Conservation (phyloP, 1,284 basidiomycete genomes). For the Volvariella volvacea region DNA sequence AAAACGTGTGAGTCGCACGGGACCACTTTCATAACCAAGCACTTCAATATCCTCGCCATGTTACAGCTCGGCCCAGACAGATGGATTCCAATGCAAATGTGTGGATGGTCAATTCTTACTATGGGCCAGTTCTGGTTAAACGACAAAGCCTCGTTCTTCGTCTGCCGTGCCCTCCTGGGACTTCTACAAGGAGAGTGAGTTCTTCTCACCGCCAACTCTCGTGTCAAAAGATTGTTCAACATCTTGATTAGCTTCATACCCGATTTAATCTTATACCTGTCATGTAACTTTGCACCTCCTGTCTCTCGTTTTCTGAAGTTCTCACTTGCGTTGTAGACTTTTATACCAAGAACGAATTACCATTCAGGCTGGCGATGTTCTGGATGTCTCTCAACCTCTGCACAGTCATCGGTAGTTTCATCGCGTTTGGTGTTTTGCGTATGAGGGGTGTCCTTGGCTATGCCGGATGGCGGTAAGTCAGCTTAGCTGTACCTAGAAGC, state of each 20-base stretch:
- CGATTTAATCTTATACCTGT: slow-evolving; percentile 60
- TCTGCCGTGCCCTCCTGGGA: slow-evolving; percentile 27
- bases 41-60: not conserved
- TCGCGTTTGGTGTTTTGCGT: slow-evolving; percentile 58
- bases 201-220: no score
- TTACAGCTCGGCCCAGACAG: slow-evolving; percentile 45
- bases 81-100: slow-evolving; percentile 63
- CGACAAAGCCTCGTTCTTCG: slow-evolving; percentile 49
- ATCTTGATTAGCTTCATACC: slow-evolving; percentile 50
- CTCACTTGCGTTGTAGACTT: slow-evolving; percentile 34
- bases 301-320: not conserved
- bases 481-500: not conserved
- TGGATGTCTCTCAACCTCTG: slow-evolving; percentile 58
- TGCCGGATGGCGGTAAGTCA: slow-evolving; percentile 49
- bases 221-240: no score
- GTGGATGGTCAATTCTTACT: slow-evolving; percentile 46
- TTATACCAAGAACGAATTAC: slow-evolving; percentile 56
- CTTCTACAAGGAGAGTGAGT: no score
- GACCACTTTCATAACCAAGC: no score
- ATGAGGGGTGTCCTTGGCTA: slow-evolving; percentile 51
- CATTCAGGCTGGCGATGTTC: slow-evolving; percentile 63
- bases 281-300: no score
- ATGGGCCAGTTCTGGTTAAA: slow-evolving; percentile 57
- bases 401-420: slow-evolving; percentile 46
- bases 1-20: slow-evolving; percentile 52